These are phyloP conservation scores for Phytopythium oedochilum DNA, from an alignment of 352 stramenopile genomes.

Conservation along the genomic window DNA sequence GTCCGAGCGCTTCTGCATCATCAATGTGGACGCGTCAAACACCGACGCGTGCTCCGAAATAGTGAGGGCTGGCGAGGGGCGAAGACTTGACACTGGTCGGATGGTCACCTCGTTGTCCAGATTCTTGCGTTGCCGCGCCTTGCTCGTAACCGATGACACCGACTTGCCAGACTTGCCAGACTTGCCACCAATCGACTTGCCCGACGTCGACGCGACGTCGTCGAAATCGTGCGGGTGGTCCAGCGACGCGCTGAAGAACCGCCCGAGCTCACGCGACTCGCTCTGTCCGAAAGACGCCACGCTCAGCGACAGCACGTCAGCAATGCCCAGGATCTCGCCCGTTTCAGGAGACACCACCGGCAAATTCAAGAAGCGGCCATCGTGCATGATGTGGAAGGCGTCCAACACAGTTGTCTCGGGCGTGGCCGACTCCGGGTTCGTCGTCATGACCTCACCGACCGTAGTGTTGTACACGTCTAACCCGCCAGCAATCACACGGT, in stretches of 20 bases:
- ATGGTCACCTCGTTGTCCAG: slow-evolving; percentile 73
- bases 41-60: slow-evolving; percentile 78
- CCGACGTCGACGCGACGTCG: slow-evolving; percentile 29
- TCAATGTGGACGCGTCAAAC: slow-evolving; percentile 82
- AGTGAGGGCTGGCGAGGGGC: slow-evolving; percentile 70
- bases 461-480: slow-evolving; percentile 85
- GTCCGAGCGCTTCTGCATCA: slow-evolving; percentile 91
- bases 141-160: slow-evolving; percentile 37
- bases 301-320: slow-evolving; percentile 78
- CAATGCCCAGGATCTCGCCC: slow-evolving; percentile 72
- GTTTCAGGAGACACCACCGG: slow-evolving; percentile 88
- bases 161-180: slow-evolving; percentile 47
- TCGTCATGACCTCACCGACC: slow-evolving; percentile 94
- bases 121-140: slow-evolving; percentile 67
- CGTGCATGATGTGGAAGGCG: slow-evolving; percentile 98
- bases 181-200: slow-evolving; percentile 24
- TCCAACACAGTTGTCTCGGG: slow-evolving; percentile 95
- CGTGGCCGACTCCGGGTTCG: slow-evolving; percentile 91
- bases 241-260: slow-evolving; percentile 77
- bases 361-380: slow-evolving; percentile 96
- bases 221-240: slow-evolving; percentile 70
- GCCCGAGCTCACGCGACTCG: slow-evolving; percentile 68
- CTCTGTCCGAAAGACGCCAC: slow-evolving; percentile 65
- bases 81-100: slow-evolving; percentile 78
- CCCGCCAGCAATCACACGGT: slow-evolving; percentile 91